A percentile compares a stretch with the other conserved stretches of the same genome.
phyloP scores from a whole-genome alignment of 2,329 filamentous ascomycete species.

The Rutstroemia sp. region DNA sequence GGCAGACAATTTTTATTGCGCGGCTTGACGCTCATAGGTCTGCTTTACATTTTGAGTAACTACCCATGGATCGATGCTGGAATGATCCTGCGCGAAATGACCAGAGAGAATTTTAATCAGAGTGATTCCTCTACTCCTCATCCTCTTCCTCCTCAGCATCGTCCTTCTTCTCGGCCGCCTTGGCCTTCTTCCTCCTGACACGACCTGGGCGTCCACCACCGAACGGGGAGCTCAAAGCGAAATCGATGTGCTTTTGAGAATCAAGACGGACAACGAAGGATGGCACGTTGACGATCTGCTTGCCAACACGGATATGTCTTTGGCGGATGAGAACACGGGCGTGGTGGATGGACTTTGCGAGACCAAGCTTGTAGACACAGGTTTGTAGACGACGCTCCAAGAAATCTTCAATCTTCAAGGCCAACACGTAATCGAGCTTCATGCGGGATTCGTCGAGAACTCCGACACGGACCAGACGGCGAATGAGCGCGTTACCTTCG shows the following conservation, averaged over 20 bases:
- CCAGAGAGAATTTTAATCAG: constrained; percentile 4
- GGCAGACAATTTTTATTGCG: constrained; percentile 6
- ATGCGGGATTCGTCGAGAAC: constrained; percentile 99
- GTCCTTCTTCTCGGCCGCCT: constrained; percentile 81
- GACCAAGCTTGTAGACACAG: constrained; percentile 99
- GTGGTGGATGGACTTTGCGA: constrained; percentile 99
- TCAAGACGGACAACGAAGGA: constrained; percentile 99
- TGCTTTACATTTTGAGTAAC: constrained; percentile 6
- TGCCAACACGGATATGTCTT: constrained; percentile 99
- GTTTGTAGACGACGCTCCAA: constrained; percentile 99
- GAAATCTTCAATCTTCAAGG: constrained; percentile 99
- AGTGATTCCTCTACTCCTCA: constrained; percentile 47
- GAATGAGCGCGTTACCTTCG: constrained; percentile 99
- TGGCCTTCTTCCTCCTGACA: constrained; percentile 99
- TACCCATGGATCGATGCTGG: background rate
- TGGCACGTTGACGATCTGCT: constrained; percentile 99
- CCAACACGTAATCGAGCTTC: constrained; percentile 99
- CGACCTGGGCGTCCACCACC: constrained; percentile 94
- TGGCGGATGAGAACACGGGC: constrained; percentile 99
- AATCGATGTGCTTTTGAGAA: constrained; percentile 99
- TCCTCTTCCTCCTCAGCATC: constrained; percentile 80
- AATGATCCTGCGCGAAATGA: background rate
- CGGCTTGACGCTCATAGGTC: constrained; percentile 7
- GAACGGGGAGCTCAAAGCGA: constrained; percentile 93
- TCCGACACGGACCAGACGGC: constrained; percentile 98